Evolutionary conservation across 2,329 filamentous ascomycete genomes (phyloP).

Genomic region (Ascochyta rabiei): DNA sequence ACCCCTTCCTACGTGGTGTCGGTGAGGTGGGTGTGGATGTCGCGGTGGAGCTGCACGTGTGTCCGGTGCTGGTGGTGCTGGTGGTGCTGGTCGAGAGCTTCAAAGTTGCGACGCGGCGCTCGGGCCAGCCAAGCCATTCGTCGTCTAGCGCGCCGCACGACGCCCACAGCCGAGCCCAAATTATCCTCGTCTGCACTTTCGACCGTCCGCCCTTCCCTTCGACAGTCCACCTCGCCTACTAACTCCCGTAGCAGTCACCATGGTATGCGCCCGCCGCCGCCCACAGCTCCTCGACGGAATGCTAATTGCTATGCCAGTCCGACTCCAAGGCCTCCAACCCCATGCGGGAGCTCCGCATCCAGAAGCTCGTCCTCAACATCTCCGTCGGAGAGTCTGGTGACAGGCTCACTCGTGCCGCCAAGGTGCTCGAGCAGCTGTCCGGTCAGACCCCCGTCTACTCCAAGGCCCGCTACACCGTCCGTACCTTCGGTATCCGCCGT

Average conservation of each 20-base stretch:
- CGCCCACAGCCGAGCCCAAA: conserved; percentile 33
- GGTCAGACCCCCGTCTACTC: conserved; percentile 99
- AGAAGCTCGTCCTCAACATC: conserved; percentile 99
- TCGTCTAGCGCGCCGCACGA: conserved; percentile 19
- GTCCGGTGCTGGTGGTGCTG: no score
- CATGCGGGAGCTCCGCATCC: conserved; percentile 99
- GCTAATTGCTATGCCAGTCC: conserved; percentile 42
- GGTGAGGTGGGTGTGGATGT: conserved; percentile 27
- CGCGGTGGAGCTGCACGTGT: conserved; percentile 5
- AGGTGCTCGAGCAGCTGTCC: conserved; percentile 99
- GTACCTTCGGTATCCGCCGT: conserved; percentile 99
- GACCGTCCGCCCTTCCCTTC: conserved; percentile 31
- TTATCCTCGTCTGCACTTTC: conserved; percentile 17
- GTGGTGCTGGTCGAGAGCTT: conserved; percentile 32
- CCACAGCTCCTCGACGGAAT: conserved; percentile 14
- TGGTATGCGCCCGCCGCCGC: conserved; percentile 38
- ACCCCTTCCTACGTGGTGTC: conserved; percentile 24
- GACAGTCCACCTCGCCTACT: conserved; percentile 43
- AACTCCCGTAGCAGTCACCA: conserved; percentile 47
- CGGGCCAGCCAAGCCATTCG: conserved; percentile 21
- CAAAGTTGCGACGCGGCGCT: conserved; percentile 16
- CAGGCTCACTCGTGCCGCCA: conserved; percentile 98
- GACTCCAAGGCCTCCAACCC: conserved; percentile 83
- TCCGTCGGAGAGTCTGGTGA: conserved; percentile 99
- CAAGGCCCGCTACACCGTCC: conserved; percentile 99